Base-by-base conservation (phyloP, 2,329 filamentous ascomycete species). In the Dactylellina sp. region DNA sequence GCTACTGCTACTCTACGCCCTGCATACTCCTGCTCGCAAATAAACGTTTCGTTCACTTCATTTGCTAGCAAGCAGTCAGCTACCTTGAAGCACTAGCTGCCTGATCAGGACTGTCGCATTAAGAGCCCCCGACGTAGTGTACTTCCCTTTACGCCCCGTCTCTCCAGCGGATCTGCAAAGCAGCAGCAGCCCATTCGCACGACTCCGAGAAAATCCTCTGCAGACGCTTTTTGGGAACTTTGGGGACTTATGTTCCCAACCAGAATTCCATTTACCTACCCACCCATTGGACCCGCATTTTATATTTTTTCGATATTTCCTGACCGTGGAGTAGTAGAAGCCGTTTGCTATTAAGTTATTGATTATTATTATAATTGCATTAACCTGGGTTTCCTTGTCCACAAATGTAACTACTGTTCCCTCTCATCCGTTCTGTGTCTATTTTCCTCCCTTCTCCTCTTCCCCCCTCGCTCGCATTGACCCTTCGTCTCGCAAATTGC, bases 401-500 rank as follows among this genome's bases (percentile, higher is more conserved):
- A 12, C 66, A 71, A 57, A 62, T 56, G 50, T 59, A 61, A 71
- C 50, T 59, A 44, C 53, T 53, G 32, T 56, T 61, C 64, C 64
- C 64, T 53, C 53, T 59, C 62, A 46, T 32, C 42, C 28, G 28
- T 44, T 28, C 47, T 39, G 49, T 68, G 53, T 68, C 63, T 66
- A 25, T 50, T 46, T 61, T 46, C 56, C 50, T 40, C 57, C 46
- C 44, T 60, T 60, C 37, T 40, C 25, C 28, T 57, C 39, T 44
- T 63, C 49, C 66, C 37, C 65, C 57, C 57, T 71, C 66, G 59
- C 59, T 71, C 66, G 66, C 59, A 71, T 71, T 71, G 66, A 71
- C 59, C 59, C 66, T 71, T 71, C 66, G 66, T 71, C 66, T 71
- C 66, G 59, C 66, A 71, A 71, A 71, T 71, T 71, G 66, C 59